Base-by-base conservation (phyloP, 106 monocot genomes). In the Dendrobium officinale region DNA sequence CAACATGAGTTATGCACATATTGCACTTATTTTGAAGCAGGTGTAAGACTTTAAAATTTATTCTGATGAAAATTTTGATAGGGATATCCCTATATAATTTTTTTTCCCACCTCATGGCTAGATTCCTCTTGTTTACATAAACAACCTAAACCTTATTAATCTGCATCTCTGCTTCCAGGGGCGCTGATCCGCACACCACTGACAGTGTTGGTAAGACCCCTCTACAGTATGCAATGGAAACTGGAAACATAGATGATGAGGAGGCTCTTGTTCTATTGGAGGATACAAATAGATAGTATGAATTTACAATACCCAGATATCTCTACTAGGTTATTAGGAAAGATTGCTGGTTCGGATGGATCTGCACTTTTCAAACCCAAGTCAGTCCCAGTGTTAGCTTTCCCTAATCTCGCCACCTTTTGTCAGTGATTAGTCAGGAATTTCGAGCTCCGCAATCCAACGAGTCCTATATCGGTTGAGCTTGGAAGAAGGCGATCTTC, bases 211-310 rank as follows among this genome's bases (percentile, higher is more conserved):
- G 82, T 20, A 82, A 77, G n/a, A 77, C 82, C 29, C 82, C 82
- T 48, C 41, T 82, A 33, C 82, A 82, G 4, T 82, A 82, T 77
- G 77, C 82, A 67, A 77, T 82, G 77, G 82, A 82, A 20, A 19
- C 54, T 67, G 64, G 77, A 66, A 48, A 76, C 9, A 24, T 82
- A 31, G 82, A 77, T 2, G 84, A 91, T 55, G 89, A 93, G 61
- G 91, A 93, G 51, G 79, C 85, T 79, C 87, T 93, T 81, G 79
- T 83, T 80, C 84, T 91, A 55, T 67, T 91, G 75, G 87, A 85
- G 77, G 87, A 93, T 56, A 75, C 85, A 78, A 81, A 84, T 80
- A 88, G 88, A 84, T 88, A 83, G 61, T 72, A 56, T n/a, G 7
- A 13, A 27, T 27, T 76, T 4, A 3, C 13, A 27, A 19, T 26